Evolutionary conservation across 192 early-diverging fungal genomes (phyloP).

Genomic region (Linnemannia elongata): DNA sequence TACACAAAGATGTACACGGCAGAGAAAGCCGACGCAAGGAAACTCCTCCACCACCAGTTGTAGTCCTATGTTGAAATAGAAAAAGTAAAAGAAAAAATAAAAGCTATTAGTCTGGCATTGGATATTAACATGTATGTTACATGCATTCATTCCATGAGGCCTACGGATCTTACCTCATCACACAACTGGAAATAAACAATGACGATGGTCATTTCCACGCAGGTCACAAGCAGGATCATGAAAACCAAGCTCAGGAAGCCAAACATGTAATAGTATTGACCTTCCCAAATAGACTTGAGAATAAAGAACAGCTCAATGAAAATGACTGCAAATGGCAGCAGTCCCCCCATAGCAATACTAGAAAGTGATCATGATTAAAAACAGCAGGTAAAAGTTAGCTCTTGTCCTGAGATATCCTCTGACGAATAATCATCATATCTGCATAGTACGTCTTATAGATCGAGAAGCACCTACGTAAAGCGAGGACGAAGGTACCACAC

Average conservation of each 20-base stretch:
- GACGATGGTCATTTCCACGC: conserved; percentile 75
- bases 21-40: conserved; percentile 78
- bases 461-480: conserved; percentile 57
- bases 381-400: background rate
- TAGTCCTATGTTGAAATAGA: conserved; percentile 70
- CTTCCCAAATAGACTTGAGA: conserved; percentile 78
- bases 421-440: background rate
- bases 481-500: conserved; percentile 72
- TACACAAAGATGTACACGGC: conserved; percentile 86
- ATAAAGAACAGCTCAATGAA: conserved; percentile 83
- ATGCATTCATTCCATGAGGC: background rate
- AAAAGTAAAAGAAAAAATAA: conserved; percentile 43
- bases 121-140: background rate
- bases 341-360: conserved; percentile 60
- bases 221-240: conserved; percentile 66
- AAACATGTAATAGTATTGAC: conserved; percentile 76
- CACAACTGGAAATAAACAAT: conserved; percentile 79
- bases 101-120: conserved; percentile 41
- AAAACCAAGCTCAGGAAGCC: conserved; percentile 71
- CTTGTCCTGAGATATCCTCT: background rate
- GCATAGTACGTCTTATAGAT: background rate
- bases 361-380: background rate
- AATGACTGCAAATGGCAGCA: conserved; percentile 74
- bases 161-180: conserved; percentile 54
- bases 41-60: conserved; percentile 93